Evolutionary conservation across 164 flowering plant genomes (phyloP).

Genomic region (Amborella trichopoda): DNA sequence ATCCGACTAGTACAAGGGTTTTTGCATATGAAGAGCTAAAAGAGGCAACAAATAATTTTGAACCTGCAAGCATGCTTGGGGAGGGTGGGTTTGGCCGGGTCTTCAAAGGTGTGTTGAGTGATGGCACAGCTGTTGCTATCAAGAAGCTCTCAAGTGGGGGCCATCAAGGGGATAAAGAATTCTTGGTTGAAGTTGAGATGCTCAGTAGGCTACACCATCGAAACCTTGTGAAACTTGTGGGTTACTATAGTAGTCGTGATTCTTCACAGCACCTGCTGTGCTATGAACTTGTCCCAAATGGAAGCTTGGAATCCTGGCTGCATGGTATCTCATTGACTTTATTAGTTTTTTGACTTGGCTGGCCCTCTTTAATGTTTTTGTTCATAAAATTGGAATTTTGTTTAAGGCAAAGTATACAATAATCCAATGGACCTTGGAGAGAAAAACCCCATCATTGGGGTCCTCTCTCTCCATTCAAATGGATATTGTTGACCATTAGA

Average conservation of each 20-base stretch:
- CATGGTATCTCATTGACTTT: constrained; percentile 50
- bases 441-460: too few relatives aligned
- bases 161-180: constrained; percentile 91
- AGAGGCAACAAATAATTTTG: constrained; percentile 89
- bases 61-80: constrained; percentile 70
- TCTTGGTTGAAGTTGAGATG: constrained; percentile 95
- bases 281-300: constrained; percentile 95
- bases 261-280: constrained; percentile 84
- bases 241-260: constrained; percentile 73
- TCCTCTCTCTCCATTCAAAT: too few relatives aligned
- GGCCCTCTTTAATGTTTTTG: too few relatives aligned
- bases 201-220: constrained; percentile 98
- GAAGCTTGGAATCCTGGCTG: constrained; percentile 94
- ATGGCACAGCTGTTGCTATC: constrained; percentile 95
- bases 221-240: constrained; percentile 95
- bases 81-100: constrained; percentile 98
- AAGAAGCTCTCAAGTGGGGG: constrained; percentile 86
- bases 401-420: too few relatives aligned
- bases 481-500: too few relatives aligned
- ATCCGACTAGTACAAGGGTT: constrained; percentile 78
- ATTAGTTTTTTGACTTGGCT: too few relatives aligned
- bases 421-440: too few relatives aligned
- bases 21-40: constrained; percentile 85
- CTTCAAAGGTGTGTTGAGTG: constrained; percentile 81
- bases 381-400: too few relatives aligned